These are phyloP conservation scores for Salix exigua DNA, from an alignment of 345 rosid species.

Conservation along the genomic window DNA sequence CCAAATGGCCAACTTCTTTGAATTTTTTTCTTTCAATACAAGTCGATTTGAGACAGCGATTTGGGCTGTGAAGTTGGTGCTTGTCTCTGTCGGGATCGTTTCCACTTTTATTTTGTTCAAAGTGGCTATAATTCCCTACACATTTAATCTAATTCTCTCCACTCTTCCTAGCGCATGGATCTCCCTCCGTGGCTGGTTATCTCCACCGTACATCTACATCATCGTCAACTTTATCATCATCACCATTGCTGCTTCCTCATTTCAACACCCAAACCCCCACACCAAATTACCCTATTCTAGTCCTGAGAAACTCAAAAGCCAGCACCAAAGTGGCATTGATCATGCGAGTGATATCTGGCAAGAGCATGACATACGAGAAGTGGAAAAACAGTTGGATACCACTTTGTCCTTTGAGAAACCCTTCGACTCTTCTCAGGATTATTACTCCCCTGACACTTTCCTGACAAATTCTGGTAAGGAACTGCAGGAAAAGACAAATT, in stretches of 20 bases:
- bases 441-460: not conserved
- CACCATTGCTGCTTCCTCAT: slow-evolving; percentile 38
- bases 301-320: not conserved
- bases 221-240: slow-evolving; percentile 47
- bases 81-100: slow-evolving; percentile 29
- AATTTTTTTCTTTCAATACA: not conserved
- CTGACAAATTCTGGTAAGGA: not conserved
- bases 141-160: slow-evolving; percentile 18
- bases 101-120: slow-evolving; percentile 36
- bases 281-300: not conserved
- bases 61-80: slow-evolving; percentile 30
- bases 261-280: slow-evolving; percentile 15
- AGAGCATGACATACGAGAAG: not conserved
- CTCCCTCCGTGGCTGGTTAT: slow-evolving; percentile 27
- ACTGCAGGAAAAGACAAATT: not conserved
- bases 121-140: slow-evolving; percentile 33
- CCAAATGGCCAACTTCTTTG: slow-evolving; percentile 23
- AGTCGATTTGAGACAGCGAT: slow-evolving; percentile 21
- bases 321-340: not conserved
- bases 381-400: slow-evolving; percentile 6
- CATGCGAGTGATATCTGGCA: not conserved
- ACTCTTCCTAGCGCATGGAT: slow-evolving; percentile 29
- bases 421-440: slow-evolving; percentile 2
- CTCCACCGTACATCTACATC: slow-evolving; percentile 50
- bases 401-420: not conserved